Evolutionary conservation across 495 filamentous ascomycete species (phyloP).

Genomic region (Trichoderma orchidacearum): DNA sequence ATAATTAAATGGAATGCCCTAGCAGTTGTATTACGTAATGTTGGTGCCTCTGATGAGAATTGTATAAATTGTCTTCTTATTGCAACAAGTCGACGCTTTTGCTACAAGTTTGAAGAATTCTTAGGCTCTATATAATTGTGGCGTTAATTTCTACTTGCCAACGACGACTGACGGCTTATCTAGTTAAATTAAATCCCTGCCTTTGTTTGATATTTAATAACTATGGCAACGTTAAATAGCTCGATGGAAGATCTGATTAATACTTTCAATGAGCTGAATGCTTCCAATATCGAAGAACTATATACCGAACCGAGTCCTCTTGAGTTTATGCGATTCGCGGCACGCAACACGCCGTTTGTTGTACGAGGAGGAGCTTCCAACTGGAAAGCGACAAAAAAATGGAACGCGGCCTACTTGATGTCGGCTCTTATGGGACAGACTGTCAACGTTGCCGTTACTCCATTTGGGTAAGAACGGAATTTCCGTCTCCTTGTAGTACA

Average conservation of each 20-base stretch:
- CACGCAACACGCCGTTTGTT: constrained; percentile 55
- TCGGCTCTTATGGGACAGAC: constrained; percentile 30
- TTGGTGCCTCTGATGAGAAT: too few relatives aligned
- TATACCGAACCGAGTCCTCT: constrained; percentile 49
- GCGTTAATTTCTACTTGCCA: too few relatives aligned
- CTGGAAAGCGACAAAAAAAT: constrained; percentile 46
- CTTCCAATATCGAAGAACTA: constrained; percentile 37
- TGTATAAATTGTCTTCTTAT: too few relatives aligned
- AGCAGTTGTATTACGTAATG: too few relatives aligned
- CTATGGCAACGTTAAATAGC: background rate
- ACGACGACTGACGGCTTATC: too few relatives aligned
- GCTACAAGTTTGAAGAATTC: too few relatives aligned
- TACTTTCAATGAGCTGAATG: constrained; percentile 57
- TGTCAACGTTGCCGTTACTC: constrained; percentile 62
- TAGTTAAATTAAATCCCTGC: too few relatives aligned
- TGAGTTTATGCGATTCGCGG: constrained; percentile 59
- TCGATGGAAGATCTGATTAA: constrained; percentile 34
- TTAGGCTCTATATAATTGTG: too few relatives aligned
- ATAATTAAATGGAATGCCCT: too few relatives aligned
- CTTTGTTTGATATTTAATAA: background rate
- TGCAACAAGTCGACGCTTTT: too few relatives aligned
- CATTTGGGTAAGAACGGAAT: constrained; percentile 36
- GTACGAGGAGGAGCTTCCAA: constrained; percentile 39
- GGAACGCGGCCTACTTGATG: constrained; percentile 43
- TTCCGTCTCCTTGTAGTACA: background rate